phyloP scores from a whole-genome alignment of 208 protist species.

The Crithidia acanthocephali region DNA sequence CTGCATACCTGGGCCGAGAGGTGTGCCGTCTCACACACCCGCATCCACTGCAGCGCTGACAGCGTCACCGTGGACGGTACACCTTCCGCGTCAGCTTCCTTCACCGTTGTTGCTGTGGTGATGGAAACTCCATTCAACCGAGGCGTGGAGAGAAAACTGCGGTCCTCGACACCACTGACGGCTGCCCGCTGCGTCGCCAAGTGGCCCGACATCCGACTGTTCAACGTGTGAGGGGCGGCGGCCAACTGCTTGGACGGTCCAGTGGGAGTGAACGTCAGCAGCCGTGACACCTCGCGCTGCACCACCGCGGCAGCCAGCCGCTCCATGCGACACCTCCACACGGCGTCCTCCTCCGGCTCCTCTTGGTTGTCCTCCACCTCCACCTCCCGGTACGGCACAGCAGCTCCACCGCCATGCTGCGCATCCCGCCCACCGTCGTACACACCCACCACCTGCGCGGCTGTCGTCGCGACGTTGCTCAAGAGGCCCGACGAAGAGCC shows the following conservation, averaged over 20 bases:
- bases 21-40: constrained; percentile 15
- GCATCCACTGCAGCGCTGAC: constrained; percentile 13
- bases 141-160: constrained; percentile 3
- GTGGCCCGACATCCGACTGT: too few relatives aligned
- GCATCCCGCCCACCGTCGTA: too few relatives aligned
- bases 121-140: not conserved
- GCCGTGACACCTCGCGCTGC: constrained; percentile 6
- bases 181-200: too few relatives aligned
- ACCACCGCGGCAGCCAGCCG: constrained; percentile 5
- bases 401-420: too few relatives aligned
- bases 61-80: not conserved
- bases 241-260: too few relatives aligned
- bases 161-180: not conserved
- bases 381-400: too few relatives aligned
- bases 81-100: not conserved
- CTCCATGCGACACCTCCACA: not conserved
- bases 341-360: not conserved
- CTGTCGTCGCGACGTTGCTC: too few relatives aligned
- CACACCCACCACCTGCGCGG: too few relatives aligned
- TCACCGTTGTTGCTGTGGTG: not conserved
- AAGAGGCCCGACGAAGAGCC: constrained; percentile 2
- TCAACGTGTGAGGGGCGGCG: too few relatives aligned
- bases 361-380: not conserved
- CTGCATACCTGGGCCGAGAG: not conserved
- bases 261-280: not conserved